Conservation (phyloP, 2,329 filamentous ascomycete genomes). For the Trichophyton simii region DNA sequence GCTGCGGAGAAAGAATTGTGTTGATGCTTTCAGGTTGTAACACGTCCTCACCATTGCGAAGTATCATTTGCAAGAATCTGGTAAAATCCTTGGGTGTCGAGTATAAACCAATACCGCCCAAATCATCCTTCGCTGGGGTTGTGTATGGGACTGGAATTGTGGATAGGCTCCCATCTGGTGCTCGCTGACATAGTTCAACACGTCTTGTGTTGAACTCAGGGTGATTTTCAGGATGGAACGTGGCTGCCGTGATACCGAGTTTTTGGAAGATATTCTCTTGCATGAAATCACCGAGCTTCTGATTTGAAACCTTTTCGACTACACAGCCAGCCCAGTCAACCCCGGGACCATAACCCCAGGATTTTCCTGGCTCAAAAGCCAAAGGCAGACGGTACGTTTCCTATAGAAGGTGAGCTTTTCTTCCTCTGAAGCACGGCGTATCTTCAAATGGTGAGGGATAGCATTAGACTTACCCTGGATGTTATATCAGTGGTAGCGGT, state of each 20-base stretch:
- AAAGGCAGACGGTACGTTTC: constrained; percentile 25
- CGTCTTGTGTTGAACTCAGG: not conserved
- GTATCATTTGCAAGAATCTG: constrained; percentile 13
- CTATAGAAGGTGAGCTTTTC: not conserved
- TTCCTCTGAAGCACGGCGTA: not conserved
- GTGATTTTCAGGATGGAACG: constrained; percentile 3
- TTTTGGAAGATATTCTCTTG: constrained; percentile 4
- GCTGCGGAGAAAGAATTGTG: constrained; percentile 1
- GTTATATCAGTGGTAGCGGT: not conserved
- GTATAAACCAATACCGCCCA: constrained; percentile 17
- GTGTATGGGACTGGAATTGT: not conserved
- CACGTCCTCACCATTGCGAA: constrained; percentile 7
- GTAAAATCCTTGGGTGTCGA: constrained; percentile 15
- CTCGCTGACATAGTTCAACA: constrained; percentile 7
- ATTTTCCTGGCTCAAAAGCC: constrained; percentile 38
- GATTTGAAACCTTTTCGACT: constrained; percentile 11
- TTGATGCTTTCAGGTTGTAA: constrained; percentile 3
- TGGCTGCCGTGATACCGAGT: constrained; percentile 4
- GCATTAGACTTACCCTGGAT: not conserved
- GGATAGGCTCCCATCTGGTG: constrained; percentile 3
- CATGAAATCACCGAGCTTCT: constrained; percentile 8
- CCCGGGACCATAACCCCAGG: constrained; percentile 39
- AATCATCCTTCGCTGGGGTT: constrained; percentile 9
- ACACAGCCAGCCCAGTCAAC: constrained; percentile 41
- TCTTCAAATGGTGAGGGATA: not conserved